phyloP scores from a whole-genome alignment of 257 asterid species.

The Solanum piurae region DNA sequence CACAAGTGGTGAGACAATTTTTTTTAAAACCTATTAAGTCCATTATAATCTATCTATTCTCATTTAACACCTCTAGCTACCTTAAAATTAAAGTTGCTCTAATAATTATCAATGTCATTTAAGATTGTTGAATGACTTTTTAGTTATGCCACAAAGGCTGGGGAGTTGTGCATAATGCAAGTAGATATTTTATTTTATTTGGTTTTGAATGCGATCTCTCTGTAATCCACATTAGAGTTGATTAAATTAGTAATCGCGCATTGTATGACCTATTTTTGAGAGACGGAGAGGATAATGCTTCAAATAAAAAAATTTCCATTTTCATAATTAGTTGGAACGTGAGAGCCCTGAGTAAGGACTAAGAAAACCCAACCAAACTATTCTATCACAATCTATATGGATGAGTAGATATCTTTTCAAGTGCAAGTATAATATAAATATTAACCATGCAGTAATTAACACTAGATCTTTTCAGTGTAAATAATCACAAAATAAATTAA shows the following conservation, averaged over 20 bases:
- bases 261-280: rapidly evolving
- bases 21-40: background rate
- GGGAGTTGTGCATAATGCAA: background rate
- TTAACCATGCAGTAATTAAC: background rate
- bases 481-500: background rate
- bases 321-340: background rate
- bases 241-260: background rate
- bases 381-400: background rate
- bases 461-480: background rate
- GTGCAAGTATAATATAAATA: background rate
- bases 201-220: no score
- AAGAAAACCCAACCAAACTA: background rate
- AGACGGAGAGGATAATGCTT: no score
- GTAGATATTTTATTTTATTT: background rate
- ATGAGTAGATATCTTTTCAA: background rate
- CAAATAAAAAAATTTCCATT: rapidly evolving
- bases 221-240: background rate
- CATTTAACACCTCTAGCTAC: background rate
- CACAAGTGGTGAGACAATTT: background rate
- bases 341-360: background rate
- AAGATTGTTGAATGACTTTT: background rate
- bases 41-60: no score
- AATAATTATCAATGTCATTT: background rate
- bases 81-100: background rate
- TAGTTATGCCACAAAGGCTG: background rate